These are phyloP conservation scores for Collybia sp. DNA, from an alignment of 768 basidiomycete genomes.

Conservation along the genomic window DNA sequence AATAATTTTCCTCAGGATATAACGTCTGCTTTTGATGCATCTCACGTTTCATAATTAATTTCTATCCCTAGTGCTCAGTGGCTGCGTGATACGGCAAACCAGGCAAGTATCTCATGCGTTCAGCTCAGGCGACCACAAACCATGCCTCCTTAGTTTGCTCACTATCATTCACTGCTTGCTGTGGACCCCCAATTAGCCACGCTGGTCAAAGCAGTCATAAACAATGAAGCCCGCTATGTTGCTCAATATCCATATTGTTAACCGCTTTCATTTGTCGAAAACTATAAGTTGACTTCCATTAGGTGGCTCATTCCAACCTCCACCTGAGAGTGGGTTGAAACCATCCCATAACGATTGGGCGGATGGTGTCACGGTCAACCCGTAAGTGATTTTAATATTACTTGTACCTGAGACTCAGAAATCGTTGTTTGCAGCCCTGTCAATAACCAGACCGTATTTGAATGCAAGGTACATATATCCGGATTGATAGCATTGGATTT, in stretches of 20 bases:
- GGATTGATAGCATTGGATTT: neutral
- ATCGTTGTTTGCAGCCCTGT: constrained; percentile 43
- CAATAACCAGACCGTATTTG: constrained; percentile 66
- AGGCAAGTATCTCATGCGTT: constrained; percentile 32
- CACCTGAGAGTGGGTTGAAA: constrained; percentile 63
- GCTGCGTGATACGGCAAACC: constrained; percentile 80
- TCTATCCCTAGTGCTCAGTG: constrained; percentile 60
- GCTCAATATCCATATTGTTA: constrained; percentile 70
- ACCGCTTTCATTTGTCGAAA: constrained; percentile 18
- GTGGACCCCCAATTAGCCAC: constrained; percentile 54
- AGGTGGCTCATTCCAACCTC: constrained; percentile 77
- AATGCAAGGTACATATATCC: constrained; percentile 60
- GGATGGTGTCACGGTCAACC: constrained; percentile 64
- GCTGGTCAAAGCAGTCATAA: constrained; percentile 77
- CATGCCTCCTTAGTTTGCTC: constrained; percentile 50
- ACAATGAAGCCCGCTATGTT: constrained; percentile 74
- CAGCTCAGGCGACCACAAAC: constrained; percentile 1
- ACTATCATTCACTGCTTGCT: constrained; percentile 57
- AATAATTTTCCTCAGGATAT: constrained; percentile 47
- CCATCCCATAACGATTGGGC: constrained; percentile 69
- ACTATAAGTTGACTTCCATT: neutral
- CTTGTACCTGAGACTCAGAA: neutral
- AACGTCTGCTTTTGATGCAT: constrained; percentile 41
- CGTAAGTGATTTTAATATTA: constrained; percentile 38
- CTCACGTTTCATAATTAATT: neutral